These are phyloP conservation scores for Usnea hakonensis DNA, from an alignment of 495 filamentous ascomycete genomes.

Conservation along the genomic window DNA sequence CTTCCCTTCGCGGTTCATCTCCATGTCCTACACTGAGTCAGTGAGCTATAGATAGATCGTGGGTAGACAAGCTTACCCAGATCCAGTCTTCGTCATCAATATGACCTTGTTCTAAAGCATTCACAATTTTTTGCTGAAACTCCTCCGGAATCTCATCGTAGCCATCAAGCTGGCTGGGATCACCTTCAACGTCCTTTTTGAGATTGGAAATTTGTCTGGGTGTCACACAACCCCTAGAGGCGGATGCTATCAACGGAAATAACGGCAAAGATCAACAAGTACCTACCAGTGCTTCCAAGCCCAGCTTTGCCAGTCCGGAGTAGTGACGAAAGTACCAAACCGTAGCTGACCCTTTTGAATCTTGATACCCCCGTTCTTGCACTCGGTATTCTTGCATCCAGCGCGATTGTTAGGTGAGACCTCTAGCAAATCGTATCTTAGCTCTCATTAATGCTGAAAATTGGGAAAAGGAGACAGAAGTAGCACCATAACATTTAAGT, in stretches of 20 bases:
- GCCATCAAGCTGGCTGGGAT: conserved; percentile 53
- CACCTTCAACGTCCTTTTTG: conserved; percentile 36
- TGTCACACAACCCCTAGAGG: conserved; percentile 70
- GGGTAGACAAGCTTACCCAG: conserved; percentile 44
- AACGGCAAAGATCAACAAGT: conserved; percentile 1
- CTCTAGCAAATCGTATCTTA: conserved; percentile 39
- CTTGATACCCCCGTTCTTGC: conserved; percentile 55
- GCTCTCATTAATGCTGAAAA: background rate
- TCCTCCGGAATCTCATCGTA: conserved; percentile 62
- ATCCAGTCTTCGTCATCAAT: conserved; percentile 72
- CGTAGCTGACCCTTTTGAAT: conserved; percentile 72
- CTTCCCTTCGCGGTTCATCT: conserved; percentile 59
- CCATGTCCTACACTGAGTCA: conserved; percentile 48
- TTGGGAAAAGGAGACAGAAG: background rate
- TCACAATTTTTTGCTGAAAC: conserved; percentile 52
- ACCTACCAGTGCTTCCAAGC: conserved; percentile 73
- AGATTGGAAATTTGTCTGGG: conserved; percentile 53
- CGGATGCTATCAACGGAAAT: conserved; percentile 1
- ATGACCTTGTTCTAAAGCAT: conserved; percentile 59
- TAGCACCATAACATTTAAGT: background rate
- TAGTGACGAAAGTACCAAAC: conserved; percentile 57
- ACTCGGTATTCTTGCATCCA: conserved; percentile 58
- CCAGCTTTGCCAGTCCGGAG: conserved; percentile 45
- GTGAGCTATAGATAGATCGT: background rate
- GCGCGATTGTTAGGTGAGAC: conserved; percentile 52